Conservation (phyloP, 139 green algal species). For the Asterochloris erici region DNA sequence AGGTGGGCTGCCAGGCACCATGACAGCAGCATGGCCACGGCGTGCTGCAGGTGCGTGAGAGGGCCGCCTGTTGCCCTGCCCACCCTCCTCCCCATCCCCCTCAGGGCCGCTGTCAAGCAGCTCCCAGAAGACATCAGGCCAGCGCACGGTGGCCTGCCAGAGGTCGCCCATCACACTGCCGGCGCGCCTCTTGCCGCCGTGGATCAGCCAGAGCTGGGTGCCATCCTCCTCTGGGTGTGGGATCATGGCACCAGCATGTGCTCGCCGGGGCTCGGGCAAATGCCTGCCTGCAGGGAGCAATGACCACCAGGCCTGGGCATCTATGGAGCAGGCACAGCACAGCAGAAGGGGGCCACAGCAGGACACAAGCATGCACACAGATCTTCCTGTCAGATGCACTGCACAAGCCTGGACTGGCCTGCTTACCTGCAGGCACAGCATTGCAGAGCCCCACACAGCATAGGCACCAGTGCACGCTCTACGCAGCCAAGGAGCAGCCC, state of each 20-base stretch:
- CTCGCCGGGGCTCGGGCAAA: background rate
- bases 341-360: too few species aligned
- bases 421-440: too few species aligned
- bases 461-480: too few species aligned
- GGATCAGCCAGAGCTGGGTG: background rate
- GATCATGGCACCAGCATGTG: constrained; percentile 5
- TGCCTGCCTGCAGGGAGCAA: background rate
- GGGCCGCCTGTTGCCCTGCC: background rate
- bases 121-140: background rate
- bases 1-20: background rate
- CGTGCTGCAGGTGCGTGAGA: background rate
- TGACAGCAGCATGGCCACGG: constrained; percentile 1
- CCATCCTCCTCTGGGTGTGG: background rate
- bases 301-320: too few species aligned
- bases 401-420: too few species aligned
- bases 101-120: background rate
- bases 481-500: too few species aligned
- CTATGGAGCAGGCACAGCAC: too few species aligned
- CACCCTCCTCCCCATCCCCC: background rate
- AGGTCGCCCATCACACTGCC: constrained; percentile 5
- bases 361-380: too few species aligned
- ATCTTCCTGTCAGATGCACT: too few species aligned
- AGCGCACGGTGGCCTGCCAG: background rate
- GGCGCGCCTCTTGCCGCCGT: background rate
- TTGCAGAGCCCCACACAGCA: too few species aligned